Evolutionary conservation across 1,284 basidiomycete species (phyloP).

Genomic region (Golubevia sp.): DNA sequence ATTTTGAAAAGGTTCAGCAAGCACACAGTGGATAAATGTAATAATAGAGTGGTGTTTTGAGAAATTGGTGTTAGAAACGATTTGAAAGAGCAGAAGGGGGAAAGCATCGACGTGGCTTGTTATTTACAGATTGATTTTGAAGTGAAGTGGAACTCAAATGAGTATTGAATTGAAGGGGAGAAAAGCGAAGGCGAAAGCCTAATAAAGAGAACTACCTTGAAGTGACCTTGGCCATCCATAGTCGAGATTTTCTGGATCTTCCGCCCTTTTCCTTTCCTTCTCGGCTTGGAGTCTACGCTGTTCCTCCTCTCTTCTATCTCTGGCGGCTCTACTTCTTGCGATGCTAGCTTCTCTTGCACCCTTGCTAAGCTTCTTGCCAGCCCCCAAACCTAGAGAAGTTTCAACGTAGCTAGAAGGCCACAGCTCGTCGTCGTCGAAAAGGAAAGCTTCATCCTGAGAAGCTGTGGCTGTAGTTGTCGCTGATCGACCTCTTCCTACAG

Average conservation of each 20-base stretch:
- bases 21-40: too few relatives aligned
- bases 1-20: too few relatives aligned
- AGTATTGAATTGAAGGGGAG: too few relatives aligned
- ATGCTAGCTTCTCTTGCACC: not conserved
- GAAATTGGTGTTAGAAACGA: too few relatives aligned
- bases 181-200: too few relatives aligned
- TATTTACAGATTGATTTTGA: too few relatives aligned
- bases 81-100: too few relatives aligned
- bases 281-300: not conserved
- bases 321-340: constrained; percentile 2
- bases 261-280: not conserved
- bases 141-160: too few relatives aligned
- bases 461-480: not conserved
- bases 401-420: constrained; percentile 10
- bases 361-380: not conserved
- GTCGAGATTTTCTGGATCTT: constrained; percentile 3
- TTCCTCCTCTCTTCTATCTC: not conserved
- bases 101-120: too few relatives aligned
- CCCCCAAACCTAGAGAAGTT: constrained; percentile 1
- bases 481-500: not conserved
- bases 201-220: too few relatives aligned
- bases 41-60: too few relatives aligned
- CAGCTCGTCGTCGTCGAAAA: constrained; percentile 13
- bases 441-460: not conserved
- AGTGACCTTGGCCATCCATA: constrained; percentile 7